These are phyloP conservation scores for Vigna radiata DNA, from an alignment of 306 rosid genomes.

Conservation along the genomic window DNA sequence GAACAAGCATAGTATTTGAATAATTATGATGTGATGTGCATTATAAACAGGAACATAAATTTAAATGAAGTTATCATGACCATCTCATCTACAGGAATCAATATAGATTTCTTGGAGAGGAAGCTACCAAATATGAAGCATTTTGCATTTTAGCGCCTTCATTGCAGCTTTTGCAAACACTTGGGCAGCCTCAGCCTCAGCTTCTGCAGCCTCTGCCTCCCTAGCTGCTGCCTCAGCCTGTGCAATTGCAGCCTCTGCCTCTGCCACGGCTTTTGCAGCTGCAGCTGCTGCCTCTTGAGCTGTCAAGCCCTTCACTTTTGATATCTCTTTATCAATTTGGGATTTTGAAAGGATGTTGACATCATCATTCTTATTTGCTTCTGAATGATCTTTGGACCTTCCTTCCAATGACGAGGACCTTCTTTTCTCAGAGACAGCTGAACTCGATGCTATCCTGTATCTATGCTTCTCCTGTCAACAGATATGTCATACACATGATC, in stretches of 20 bases:
- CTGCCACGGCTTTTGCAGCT: slow-evolving; percentile 93
- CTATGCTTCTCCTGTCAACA: slow-evolving; percentile 77
- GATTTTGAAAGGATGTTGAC: slow-evolving; percentile 63
- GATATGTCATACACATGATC: slow-evolving; percentile 29
- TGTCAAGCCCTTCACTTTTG: slow-evolving; percentile 73
- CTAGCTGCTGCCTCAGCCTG: slow-evolving; percentile 90
- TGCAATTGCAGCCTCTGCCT: slow-evolving; percentile 88
- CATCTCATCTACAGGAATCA: background rate
- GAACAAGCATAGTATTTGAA: slow-evolving; percentile 23
- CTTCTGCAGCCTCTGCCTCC: slow-evolving; percentile 94
- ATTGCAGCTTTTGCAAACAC: slow-evolving; percentile 89
- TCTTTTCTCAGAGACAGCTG: slow-evolving; percentile 64
- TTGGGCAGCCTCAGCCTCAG: slow-evolving; percentile 96
- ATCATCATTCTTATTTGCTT: slow-evolving; percentile 55
- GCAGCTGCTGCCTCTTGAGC: slow-evolving; percentile 85
- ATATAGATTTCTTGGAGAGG: slow-evolving; percentile 34
- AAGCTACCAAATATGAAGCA: slow-evolving; percentile 61
- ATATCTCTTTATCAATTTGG: slow-evolving; percentile 72
- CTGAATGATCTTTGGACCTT: slow-evolving; percentile 59
- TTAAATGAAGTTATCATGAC: slow-evolving; percentile 16
- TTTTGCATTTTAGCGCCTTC: slow-evolving; percentile 81
- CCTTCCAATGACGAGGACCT: slow-evolving; percentile 62
- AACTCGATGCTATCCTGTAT: slow-evolving; percentile 65
- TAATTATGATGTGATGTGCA: slow-evolving; percentile 16
- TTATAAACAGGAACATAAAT: slow-evolving; percentile 10